Evolutionary conservation across 441 rosid genomes (phyloP).

Genomic region (Populus hybrid): DNA sequence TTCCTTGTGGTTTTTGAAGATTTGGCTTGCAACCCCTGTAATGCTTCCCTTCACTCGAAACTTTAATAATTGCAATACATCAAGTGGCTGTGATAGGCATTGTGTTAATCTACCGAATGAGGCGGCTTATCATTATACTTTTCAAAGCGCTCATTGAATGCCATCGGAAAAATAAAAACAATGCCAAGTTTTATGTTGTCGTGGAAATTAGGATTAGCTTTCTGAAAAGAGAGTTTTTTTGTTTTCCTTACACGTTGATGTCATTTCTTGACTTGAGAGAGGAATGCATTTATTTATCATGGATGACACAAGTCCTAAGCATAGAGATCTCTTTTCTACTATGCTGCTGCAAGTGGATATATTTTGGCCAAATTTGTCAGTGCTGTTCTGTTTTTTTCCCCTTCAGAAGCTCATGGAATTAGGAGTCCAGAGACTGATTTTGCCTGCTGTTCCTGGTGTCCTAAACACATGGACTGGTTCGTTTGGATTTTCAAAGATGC

Average conservation of each 20-base stretch:
- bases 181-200: background rate
- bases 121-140: background rate
- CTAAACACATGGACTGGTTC: slow-evolving; percentile 70
- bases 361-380: background rate
- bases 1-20: background rate
- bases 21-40: background rate
- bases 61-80: background rate
- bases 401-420: slow-evolving; percentile 63
- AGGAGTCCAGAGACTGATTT: slow-evolving; percentile 68
- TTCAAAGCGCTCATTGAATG: background rate
- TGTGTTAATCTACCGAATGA: background rate
- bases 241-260: background rate
- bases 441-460: slow-evolving; percentile 74
- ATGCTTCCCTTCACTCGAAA: background rate
- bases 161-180: background rate
- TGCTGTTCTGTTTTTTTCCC: slow-evolving; percentile 14
- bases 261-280: background rate
- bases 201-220: background rate
- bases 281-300: background rate
- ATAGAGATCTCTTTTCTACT: background rate
- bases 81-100: background rate
- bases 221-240: background rate
- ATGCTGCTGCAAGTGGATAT: background rate
- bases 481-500: slow-evolving; percentile 72
- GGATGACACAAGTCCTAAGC: background rate